Conservation (phyloP, 2,329 filamentous ascomycete genomes). For the Hymenoscyphus fructigenus region DNA sequence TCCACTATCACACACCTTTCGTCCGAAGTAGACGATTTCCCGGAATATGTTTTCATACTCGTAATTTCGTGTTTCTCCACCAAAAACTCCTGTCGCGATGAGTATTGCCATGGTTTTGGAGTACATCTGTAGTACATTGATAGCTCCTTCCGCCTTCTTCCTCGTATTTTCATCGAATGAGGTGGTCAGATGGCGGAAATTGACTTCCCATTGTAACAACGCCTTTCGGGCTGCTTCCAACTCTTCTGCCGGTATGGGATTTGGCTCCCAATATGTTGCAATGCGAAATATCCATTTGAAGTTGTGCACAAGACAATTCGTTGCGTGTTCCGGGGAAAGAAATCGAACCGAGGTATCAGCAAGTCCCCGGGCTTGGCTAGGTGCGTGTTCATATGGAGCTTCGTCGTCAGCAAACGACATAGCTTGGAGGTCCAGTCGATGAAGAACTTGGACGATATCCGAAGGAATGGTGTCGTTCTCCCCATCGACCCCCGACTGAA, state of each 20-base stretch:
- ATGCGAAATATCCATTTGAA: slow-evolving; percentile 18
- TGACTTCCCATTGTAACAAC: slow-evolving; percentile 4
- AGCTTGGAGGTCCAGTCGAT: slow-evolving; percentile 23
- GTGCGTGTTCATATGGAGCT: slow-evolving; percentile 16
- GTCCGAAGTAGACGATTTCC: slow-evolving; percentile 14
- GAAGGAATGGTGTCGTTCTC: slow-evolving; percentile 10
- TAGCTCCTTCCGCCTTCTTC: not conserved
- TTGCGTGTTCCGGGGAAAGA: slow-evolving; percentile 11
- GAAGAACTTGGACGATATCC: slow-evolving; percentile 16
- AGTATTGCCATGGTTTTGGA: not conserved
- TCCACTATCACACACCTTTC: not conserved
- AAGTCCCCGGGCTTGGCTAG: not conserved
- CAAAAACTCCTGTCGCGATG: not conserved
- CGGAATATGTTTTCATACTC: slow-evolving; percentile 6
- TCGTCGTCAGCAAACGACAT: slow-evolving; percentile 15
- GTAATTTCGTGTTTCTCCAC: not conserved
- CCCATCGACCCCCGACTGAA: not conserved
- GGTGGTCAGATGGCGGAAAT: not conserved
- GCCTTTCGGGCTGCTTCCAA: slow-evolving; percentile 7
- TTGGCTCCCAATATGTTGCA: slow-evolving; percentile 15
- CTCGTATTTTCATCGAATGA: not conserved
- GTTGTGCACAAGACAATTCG: slow-evolving; percentile 11
- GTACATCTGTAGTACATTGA: not conserved
- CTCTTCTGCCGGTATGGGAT: slow-evolving; percentile 13
- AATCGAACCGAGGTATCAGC: not conserved